Conservation (phyloP, 371 early-diverging fungal genomes). For the Blastocladiella emersonii region DNA sequence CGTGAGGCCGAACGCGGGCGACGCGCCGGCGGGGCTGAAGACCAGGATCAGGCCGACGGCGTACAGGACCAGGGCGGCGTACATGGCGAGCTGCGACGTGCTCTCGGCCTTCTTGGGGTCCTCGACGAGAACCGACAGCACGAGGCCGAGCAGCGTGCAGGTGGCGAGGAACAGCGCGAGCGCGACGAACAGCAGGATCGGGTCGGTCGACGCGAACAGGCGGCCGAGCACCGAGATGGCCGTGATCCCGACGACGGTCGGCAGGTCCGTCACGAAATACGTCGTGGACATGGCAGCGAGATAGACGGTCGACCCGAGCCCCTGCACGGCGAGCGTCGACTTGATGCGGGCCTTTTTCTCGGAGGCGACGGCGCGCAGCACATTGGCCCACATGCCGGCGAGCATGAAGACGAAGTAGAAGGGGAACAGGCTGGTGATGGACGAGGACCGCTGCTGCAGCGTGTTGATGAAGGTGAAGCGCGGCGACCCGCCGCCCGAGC, state of each 20-base stretch:
- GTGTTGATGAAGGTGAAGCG: conserved; percentile 14
- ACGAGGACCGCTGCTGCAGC: conserved; percentile 13
- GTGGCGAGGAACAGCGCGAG: conserved; percentile 19
- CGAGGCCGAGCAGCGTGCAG: conserved; percentile 16
- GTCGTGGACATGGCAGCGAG: conserved; percentile 8
- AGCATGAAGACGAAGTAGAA: conserved; percentile 25
- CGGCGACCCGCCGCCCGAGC: neutral
- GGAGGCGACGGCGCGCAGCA: conserved; percentile 15
- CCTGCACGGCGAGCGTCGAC: conserved; percentile 23
- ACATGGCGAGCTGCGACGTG: neutral
- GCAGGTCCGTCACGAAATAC: conserved; percentile 13
- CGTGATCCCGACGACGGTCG: conserved; percentile 16
- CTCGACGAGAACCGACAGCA: conserved; percentile 14
- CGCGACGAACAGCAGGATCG: conserved; percentile 14
- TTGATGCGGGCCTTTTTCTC: conserved; percentile 19
- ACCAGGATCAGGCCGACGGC: conserved; percentile 13
- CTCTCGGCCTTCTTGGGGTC: conserved; percentile 20
- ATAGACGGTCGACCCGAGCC: conserved; percentile 17
- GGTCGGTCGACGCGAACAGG: conserved; percentile 15
- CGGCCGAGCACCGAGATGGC: conserved; percentile 16
- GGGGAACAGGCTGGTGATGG: conserved; percentile 15
- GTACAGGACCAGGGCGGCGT: conserved; percentile 11
- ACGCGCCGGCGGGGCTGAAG: conserved; percentile 13
- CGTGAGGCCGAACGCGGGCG: neutral
- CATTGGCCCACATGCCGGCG: conserved; percentile 18